Percentiles rank a stretch among this genome's conserved stretches.
phyloP scores from a whole-genome alignment of 148 eudicot genomes.

The Amaranthus palmeri region DNA sequence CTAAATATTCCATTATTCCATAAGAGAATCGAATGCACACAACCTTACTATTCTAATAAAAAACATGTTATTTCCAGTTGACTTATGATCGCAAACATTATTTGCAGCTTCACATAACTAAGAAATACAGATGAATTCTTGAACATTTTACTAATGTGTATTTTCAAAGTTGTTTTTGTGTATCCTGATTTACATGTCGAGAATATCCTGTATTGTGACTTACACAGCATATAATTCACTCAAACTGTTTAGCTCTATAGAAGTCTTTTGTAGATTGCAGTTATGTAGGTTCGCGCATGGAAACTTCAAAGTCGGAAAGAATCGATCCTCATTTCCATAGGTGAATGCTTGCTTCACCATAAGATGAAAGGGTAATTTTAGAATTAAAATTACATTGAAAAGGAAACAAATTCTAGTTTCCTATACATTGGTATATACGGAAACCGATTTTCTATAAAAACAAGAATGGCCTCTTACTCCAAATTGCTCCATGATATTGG shows the following conservation, averaged over 20 bases:
- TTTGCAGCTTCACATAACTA: too few relatives aligned
- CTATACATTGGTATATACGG: neutral
- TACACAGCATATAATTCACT: neutral
- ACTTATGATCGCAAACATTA: too few relatives aligned
- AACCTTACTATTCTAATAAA: too few relatives aligned
- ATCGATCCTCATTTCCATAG: neutral
- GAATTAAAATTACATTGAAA: slow-evolving; percentile 4
- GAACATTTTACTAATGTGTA: too few relatives aligned
- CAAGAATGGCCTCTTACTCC: neutral
- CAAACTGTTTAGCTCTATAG: neutral
- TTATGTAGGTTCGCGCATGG: neutral
- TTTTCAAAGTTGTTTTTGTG: too few relatives aligned
- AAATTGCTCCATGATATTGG: neutral
- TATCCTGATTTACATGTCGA: too few relatives aligned
- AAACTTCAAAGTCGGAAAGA: neutral
- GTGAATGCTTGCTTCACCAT: slow-evolving; percentile 1
- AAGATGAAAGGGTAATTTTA: neutral
- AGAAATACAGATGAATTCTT: too few relatives aligned
- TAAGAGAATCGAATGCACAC: too few relatives aligned
- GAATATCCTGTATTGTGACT: too few relatives aligned
- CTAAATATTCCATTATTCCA: too few relatives aligned
- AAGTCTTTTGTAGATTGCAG: neutral
- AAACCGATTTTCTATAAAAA: neutral
- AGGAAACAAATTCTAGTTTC: neutral
- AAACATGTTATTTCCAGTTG: too few relatives aligned